phyloP scores from a whole-genome alignment of 2,329 filamentous ascomycete genomes.

The Nemania diffusa region DNA sequence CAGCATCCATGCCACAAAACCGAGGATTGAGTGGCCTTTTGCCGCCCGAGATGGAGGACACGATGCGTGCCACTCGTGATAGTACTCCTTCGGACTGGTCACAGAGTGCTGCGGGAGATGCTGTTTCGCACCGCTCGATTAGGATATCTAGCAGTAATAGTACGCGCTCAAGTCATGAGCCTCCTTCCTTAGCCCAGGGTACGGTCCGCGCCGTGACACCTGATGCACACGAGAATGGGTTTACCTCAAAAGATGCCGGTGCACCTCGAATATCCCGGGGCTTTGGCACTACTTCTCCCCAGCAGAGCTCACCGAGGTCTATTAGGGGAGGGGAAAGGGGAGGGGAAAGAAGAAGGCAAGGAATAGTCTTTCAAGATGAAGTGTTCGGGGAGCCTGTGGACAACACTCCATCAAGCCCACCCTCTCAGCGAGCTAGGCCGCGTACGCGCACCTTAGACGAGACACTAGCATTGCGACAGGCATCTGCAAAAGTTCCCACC shows the following conservation, averaged over 20 bases:
- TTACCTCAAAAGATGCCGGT: conserved; percentile 37
- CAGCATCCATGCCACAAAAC: conserved; percentile 53
- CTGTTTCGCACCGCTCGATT: conserved; percentile 41
- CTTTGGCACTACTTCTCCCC: conserved; percentile 53
- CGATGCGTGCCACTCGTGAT: conserved; percentile 52
- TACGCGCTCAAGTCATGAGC: conserved; percentile 44
- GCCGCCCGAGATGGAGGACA: conserved; percentile 59
- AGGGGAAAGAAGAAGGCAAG: conserved; percentile 63
- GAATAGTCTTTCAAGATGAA: conserved; percentile 71
- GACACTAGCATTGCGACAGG: conserved; percentile 58
- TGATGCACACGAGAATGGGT: conserved; percentile 59
- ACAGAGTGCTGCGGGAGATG: conserved; percentile 46
- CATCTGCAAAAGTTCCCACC: conserved; percentile 47
- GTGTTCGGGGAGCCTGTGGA: conserved; percentile 63
- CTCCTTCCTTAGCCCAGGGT: conserved; percentile 48
- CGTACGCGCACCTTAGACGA: conserved; percentile 69
- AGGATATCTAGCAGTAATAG: conserved; percentile 38
- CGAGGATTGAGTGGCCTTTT: conserved; percentile 59
- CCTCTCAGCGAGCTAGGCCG: conserved; percentile 57
- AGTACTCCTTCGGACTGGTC: conserved; percentile 51
- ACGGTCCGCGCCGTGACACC: conserved; percentile 75
- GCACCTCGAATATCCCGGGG: conserved; percentile 47
- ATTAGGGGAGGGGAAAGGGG: conserved; percentile 58
- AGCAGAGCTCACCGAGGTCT: conserved; percentile 59
- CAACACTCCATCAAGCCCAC: conserved; percentile 56